These are phyloP conservation scores for Nakazawaea anatomiae DNA, from an alignment of 805 yeast genomes.

Conservation along the genomic window DNA sequence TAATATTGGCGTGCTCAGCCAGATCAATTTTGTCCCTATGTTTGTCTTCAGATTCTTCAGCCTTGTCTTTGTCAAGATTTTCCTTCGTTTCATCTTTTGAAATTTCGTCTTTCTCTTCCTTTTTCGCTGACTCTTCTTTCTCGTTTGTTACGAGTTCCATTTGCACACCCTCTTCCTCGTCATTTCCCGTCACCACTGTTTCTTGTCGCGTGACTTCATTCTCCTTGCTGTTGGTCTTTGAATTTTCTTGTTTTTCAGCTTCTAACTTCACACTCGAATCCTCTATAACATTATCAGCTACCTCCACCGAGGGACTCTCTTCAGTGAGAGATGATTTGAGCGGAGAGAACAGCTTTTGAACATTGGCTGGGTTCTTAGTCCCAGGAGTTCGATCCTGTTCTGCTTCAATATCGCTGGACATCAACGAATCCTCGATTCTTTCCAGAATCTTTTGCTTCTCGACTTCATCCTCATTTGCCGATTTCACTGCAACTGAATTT, in stretches of 20 bases:
- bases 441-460: constrained; percentile 6
- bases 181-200: not conserved
- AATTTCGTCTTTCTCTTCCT: constrained; percentile 4
- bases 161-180: constrained; percentile 3
- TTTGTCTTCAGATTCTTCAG: not conserved
- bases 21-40: too few species aligned
- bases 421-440: constrained; percentile 5
- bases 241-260: too few species aligned
- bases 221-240: too few species aligned
- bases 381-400: constrained; percentile 1
- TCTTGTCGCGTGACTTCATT: constrained; percentile 2
- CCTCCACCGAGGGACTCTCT: too few species aligned
- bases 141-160: constrained; percentile 2
- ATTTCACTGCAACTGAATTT: not conserved
- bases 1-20: too few species aligned
- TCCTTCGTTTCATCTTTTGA: not conserved
- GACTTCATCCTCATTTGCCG: constrained; percentile 7
- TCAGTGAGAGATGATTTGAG: too few species aligned
- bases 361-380: constrained; percentile 2
- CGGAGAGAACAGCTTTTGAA: constrained; percentile 1
- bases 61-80: not conserved
- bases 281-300: too few species aligned
- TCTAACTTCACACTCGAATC: too few species aligned
- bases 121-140: not conserved
- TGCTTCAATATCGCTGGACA: not conserved